These are phyloP conservation scores for Trametes cinnabarina DNA, from an alignment of 768 basidiomycete species.

Conservation along the genomic window DNA sequence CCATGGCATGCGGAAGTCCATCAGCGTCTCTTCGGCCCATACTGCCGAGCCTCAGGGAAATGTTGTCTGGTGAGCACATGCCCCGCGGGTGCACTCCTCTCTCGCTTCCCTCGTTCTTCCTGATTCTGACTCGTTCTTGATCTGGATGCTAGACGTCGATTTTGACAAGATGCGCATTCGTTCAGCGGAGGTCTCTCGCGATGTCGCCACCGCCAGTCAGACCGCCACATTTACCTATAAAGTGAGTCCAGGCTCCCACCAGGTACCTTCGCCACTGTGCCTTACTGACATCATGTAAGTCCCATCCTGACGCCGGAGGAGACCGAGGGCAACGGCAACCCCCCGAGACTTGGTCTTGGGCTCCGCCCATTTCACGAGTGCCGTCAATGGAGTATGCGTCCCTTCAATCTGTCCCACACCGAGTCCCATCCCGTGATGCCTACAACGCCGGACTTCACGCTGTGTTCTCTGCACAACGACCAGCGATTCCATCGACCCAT, in stretches of 20 bases:
- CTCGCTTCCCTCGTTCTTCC: too few relatives aligned
- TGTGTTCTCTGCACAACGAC: not conserved
- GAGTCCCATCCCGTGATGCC: not conserved
- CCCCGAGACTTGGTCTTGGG: not conserved
- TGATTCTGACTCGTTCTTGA: not conserved
- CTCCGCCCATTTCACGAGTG: not conserved
- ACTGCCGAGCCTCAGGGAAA: slow-evolving; percentile 9
- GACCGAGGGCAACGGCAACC: not conserved
- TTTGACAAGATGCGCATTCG: not conserved
- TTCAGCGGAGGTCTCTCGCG: not conserved
- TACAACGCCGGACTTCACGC: not conserved
- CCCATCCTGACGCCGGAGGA: not conserved
- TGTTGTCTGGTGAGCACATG: slow-evolving; percentile 10
- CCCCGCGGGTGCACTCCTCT: too few relatives aligned
- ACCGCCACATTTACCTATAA: not conserved
- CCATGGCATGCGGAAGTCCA: not conserved
- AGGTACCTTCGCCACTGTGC: not conserved
- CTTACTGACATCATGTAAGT: not conserved
- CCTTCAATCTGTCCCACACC: not conserved
- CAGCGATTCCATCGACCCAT: not conserved
- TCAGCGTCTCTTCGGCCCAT: slow-evolving; percentile 5
- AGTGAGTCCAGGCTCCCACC: not conserved
- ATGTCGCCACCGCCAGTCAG: not conserved
- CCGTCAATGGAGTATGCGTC: not conserved
- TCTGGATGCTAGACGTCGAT: not conserved